These are phyloP conservation scores for Phytophthora sp. DNA, from an alignment of 352 stramenopile species.

Conservation along the genomic window DNA sequence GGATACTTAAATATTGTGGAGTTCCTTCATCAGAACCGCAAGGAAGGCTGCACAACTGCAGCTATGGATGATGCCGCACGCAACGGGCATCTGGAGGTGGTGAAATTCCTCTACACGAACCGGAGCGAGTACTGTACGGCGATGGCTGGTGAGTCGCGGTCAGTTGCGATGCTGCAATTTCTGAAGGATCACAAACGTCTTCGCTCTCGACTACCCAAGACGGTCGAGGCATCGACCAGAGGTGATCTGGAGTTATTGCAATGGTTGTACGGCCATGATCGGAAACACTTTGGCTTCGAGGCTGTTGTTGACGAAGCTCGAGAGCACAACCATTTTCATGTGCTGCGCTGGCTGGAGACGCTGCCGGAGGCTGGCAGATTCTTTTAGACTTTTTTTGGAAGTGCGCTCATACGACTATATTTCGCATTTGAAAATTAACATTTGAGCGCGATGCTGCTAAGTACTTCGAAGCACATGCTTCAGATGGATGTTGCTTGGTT, in stretches of 20 bases:
- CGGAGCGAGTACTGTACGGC: conserved; percentile 47
- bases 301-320: conserved; percentile 37
- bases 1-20: conserved; percentile 32
- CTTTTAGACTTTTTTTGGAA: too few species aligned
- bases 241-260: conserved; percentile 48
- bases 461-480: too few species aligned
- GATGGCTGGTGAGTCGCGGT: conserved; percentile 32
- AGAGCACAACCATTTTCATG: conserved; percentile 38
- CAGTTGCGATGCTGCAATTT: conserved; percentile 44
- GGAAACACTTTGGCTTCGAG: conserved; percentile 41
- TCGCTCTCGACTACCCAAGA: conserved; percentile 33
- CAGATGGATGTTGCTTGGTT: too few species aligned
- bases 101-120: conserved; percentile 44
- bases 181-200: conserved; percentile 38
- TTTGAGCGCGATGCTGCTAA: too few species aligned
- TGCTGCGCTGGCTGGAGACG: conserved; percentile 48
- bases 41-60: conserved; percentile 45
- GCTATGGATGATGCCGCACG: conserved; percentile 49
- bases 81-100: conserved; percentile 39
- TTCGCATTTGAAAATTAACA: too few species aligned
- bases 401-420: too few species aligned
- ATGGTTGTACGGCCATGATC: conserved; percentile 45
- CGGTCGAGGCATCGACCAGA: conserved; percentile 30
- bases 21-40: conserved; percentile 46
- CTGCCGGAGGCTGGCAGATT: conserved; percentile 39